Conservation (phyloP, 83 land plant genomes). For the Thuja plicata region DNA sequence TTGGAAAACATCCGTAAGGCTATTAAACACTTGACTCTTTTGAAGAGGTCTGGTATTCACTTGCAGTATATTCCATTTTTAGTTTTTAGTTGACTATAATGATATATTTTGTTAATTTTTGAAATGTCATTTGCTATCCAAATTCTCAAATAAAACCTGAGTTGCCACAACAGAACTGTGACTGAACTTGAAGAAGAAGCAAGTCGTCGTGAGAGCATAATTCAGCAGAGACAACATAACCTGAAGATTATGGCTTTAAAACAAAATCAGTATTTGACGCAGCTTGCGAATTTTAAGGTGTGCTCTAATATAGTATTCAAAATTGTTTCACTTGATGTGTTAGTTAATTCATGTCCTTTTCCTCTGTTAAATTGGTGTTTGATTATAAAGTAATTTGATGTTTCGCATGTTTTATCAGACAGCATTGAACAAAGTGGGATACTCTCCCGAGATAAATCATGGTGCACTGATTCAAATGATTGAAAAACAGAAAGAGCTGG, state of each 20-base stretch:
- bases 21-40: constrained; percentile 44
- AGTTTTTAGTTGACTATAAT: not conserved
- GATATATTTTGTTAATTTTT: not conserved
- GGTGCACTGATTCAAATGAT: constrained; percentile 57
- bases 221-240: constrained; percentile 49
- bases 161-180: constrained; percentile 35
- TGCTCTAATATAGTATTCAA: not conserved
- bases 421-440: constrained; percentile 38
- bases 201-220: constrained; percentile 33
- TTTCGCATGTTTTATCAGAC: constrained; percentile 19
- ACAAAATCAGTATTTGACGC: constrained; percentile 49
- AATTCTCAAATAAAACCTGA: not conserved
- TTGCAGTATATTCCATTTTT: no score
- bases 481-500: constrained; percentile 44
- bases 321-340: not conserved
- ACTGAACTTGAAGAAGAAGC: constrained; percentile 58
- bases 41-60: constrained; percentile 37
- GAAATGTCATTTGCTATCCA: not conserved
- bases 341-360: not conserved
- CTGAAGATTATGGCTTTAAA: constrained; percentile 57
- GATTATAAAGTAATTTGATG: not conserved
- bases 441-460: constrained; percentile 50
- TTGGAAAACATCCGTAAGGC: constrained; percentile 53
- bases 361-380: not conserved
- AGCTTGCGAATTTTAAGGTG: constrained; percentile 57